Evolutionary conservation across 345 rosid species (phyloP).

Genomic region (Lenwebbia sp.): DNA sequence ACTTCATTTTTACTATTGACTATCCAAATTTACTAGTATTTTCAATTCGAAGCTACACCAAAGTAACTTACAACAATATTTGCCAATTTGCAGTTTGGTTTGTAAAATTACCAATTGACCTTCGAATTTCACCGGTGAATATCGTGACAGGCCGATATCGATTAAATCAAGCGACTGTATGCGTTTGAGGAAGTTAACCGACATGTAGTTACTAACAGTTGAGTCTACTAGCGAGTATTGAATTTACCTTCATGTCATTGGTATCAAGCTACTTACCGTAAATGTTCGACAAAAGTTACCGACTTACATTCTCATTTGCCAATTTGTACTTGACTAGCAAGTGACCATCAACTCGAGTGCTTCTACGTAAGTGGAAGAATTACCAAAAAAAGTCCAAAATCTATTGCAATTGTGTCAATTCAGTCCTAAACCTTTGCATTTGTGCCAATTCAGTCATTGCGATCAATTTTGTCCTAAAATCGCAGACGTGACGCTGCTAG

Average conservation of each 20-base stretch:
- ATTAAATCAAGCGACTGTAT: neutral
- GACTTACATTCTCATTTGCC: neutral
- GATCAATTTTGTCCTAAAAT: too few relatives aligned
- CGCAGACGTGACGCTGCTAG: too few relatives aligned
- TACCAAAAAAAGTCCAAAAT: too few relatives aligned
- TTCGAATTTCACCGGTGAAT: rapidly evolving
- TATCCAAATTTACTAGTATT: neutral
- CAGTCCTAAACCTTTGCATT: too few relatives aligned
- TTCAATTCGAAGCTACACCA: neutral
- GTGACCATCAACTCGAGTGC: neutral
- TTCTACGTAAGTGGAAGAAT: too few relatives aligned
- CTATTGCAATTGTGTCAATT: too few relatives aligned
- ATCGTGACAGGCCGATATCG: rapidly evolving
- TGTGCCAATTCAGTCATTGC: too few relatives aligned
- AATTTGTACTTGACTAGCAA: neutral
- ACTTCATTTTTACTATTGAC: neutral
- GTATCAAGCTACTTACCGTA: rapidly evolving
- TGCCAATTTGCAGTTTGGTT: neutral
- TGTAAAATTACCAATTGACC: neutral
- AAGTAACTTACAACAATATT: neutral
- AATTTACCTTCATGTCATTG: neutral
- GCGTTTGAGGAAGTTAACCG: neutral
- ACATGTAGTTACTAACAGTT: neutral
- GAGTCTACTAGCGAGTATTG: rapidly evolving
- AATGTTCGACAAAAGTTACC: neutral